A percentile compares a stretch with the other conserved stretches of the same genome.
Conservation (phyloP, 2,329 filamentous ascomycete species). For the Talaromyces sp. region DNA sequence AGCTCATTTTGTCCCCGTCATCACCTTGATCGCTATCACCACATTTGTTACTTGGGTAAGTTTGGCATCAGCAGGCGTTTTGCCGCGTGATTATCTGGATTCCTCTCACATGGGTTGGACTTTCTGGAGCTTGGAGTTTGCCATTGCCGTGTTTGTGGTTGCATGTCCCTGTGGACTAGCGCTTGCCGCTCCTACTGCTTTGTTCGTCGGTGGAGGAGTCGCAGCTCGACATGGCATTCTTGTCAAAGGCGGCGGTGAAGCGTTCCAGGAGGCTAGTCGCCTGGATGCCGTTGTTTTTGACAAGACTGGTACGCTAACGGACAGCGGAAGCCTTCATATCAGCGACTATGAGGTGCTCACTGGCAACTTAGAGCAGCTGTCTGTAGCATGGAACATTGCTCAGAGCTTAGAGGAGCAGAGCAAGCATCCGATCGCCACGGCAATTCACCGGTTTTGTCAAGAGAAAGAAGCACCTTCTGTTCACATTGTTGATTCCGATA, state of each 20-base stretch:
- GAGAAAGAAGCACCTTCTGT: slow-evolving; percentile 19
- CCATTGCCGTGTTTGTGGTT: slow-evolving; percentile 81
- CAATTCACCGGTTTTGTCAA: slow-evolving; percentile 50
- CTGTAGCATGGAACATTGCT: slow-evolving; percentile 45
- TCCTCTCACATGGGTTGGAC: slow-evolving; percentile 48
- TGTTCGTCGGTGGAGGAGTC: slow-evolving; percentile 79
- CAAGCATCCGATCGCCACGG: slow-evolving; percentile 57
- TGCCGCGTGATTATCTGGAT: slow-evolving; percentile 51
- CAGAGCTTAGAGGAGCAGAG: slow-evolving; percentile 55
- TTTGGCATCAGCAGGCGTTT: slow-evolving; percentile 41
- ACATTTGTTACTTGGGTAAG: slow-evolving; percentile 48
- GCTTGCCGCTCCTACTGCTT: slow-evolving; percentile 74
- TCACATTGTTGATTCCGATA: slow-evolving; percentile 30
- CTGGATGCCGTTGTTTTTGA: slow-evolving; percentile 80
- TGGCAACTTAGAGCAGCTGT: slow-evolving; percentile 28
- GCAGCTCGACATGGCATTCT: slow-evolving; percentile 77
- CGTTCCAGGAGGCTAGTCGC: slow-evolving; percentile 77
- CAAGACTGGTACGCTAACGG: slow-evolving; percentile 80
- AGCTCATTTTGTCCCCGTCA: slow-evolving; percentile 48
- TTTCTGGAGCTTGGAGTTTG: slow-evolving; percentile 58
- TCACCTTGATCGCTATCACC: slow-evolving; percentile 46
- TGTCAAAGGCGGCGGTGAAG: slow-evolving; percentile 78
- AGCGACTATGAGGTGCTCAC: slow-evolving; percentile 48
- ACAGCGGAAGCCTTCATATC: slow-evolving; percentile 56
- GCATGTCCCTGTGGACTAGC: slow-evolving; percentile 81